These are phyloP conservation scores for Daedaleopsis sinensis DNA, from an alignment of 768 basidiomycete genomes.

Conservation along the genomic window DNA sequence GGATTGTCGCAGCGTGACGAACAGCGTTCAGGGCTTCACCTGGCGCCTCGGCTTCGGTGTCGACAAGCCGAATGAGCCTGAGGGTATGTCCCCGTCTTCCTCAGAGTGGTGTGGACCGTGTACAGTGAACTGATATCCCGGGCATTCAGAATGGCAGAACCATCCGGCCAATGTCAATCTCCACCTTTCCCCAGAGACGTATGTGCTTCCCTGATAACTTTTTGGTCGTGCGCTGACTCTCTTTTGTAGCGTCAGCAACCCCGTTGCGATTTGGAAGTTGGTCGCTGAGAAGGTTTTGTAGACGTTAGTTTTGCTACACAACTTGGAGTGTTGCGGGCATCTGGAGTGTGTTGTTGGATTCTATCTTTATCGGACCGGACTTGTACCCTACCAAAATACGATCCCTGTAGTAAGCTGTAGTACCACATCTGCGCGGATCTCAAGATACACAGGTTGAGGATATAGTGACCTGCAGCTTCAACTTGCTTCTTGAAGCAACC, in stretches of 20 bases:
- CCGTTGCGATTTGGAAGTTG: slow-evolving; percentile 55
- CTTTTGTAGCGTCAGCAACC: slow-evolving; percentile 54
- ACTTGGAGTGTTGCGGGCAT: neutral
- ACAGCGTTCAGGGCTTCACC: slow-evolving; percentile 63
- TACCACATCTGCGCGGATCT: too few species aligned
- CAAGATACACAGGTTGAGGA: too few species aligned
- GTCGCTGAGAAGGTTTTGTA: slow-evolving; percentile 37
- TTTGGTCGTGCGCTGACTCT: neutral
- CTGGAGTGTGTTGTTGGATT: neutral
- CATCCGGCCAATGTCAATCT: slow-evolving; percentile 56
- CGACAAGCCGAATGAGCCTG: slow-evolving; percentile 51
- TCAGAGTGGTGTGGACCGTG: neutral
- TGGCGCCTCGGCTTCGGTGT: slow-evolving; percentile 67
- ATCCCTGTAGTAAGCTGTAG: too few species aligned
- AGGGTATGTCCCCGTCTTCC: slow-evolving; percentile 45
- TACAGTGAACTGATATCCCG: slow-evolving; percentile 7
- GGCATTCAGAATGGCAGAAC: slow-evolving; percentile 56
- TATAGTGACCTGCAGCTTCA: too few species aligned
- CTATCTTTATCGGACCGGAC: neutral
- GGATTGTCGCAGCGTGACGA: slow-evolving; percentile 36
- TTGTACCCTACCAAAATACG: neutral
- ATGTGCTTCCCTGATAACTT: slow-evolving; percentile 27
- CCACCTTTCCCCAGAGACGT: slow-evolving; percentile 52
- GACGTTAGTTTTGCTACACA: neutral
- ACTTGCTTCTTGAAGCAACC: too few species aligned